These are phyloP conservation scores for Aspergillus brunneoviolaceus DNA, from an alignment of 2,329 filamentous ascomycete genomes.

Conservation along the genomic window DNA sequence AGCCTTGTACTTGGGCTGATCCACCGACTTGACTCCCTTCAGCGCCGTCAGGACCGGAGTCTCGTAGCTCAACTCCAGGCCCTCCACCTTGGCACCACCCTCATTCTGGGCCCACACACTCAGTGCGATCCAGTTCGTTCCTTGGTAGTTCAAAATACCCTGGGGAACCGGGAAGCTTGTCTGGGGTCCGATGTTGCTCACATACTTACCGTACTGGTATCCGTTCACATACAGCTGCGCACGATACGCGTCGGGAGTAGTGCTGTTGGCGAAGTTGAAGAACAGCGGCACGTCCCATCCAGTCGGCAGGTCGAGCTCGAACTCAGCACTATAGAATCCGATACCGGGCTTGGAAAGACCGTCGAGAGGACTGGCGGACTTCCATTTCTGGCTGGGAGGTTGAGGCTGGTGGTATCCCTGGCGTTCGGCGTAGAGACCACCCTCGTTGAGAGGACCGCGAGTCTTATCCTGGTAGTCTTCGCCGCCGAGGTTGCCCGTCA, in stretches of 20 bases:
- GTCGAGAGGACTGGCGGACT: conserved; percentile 35
- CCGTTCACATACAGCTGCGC: conserved; percentile 72
- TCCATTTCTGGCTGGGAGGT: conserved; percentile 41
- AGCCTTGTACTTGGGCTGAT: conserved; percentile 47
- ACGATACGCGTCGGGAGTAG: conserved; percentile 59
- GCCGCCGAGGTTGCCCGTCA: conserved; percentile 60
- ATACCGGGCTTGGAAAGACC: conserved; percentile 51
- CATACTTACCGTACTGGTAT: conserved; percentile 68
- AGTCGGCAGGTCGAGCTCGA: conserved; percentile 51
- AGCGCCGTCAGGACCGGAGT: conserved; percentile 54
- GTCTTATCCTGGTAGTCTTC: conserved; percentile 54
- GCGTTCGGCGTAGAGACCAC: conserved; percentile 56
- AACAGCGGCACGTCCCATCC: conserved; percentile 58
- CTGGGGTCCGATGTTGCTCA: conserved; percentile 75
- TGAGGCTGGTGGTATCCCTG: conserved; percentile 57
- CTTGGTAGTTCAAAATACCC: conserved; percentile 69
- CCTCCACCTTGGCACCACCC: conserved; percentile 57
- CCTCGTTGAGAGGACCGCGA: conserved; percentile 59
- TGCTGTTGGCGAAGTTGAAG: conserved; percentile 49
- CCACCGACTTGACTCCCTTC: conserved; percentile 46
- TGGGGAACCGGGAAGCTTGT: conserved; percentile 69
- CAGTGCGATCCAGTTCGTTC: conserved; percentile 67
- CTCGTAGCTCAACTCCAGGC: conserved; percentile 52
- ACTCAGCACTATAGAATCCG: conserved; percentile 53
- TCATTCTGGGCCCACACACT: conserved; percentile 66